Evolutionary conservation across 1,139 yeast genomes (phyloP).

Genomic region (Hyphopichia khmerensis): DNA sequence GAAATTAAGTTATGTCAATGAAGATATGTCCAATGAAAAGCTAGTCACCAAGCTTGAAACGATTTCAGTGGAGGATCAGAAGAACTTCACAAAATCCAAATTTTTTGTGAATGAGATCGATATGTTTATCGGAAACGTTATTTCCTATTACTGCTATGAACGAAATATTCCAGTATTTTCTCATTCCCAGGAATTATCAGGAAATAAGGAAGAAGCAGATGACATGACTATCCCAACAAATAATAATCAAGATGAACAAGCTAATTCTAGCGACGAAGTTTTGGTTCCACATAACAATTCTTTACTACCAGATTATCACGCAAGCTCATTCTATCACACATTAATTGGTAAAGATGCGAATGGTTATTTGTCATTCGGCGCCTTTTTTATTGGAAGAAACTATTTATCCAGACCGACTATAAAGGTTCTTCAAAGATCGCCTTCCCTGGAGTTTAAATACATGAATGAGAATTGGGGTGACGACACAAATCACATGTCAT

Average conservation of each 20-base stretch:
- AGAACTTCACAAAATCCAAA: constrained; percentile 9
- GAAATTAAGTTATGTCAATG: constrained; percentile 8
- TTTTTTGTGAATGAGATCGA: constrained; percentile 29
- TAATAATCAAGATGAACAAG: constrained; percentile 3
- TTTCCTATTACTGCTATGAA: constrained; percentile 22
- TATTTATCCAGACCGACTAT: constrained; percentile 19
- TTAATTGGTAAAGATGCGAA: constrained; percentile 33
- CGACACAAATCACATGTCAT: constrained; percentile 9
- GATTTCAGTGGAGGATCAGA: constrained; percentile 1
- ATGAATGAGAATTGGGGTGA: background rate
- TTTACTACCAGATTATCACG: constrained; percentile 35
- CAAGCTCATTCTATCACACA: constrained; percentile 34
- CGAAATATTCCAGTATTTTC: constrained; percentile 29
- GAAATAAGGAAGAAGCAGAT: constrained; percentile 2
- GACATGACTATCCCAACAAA: constrained; percentile 2
- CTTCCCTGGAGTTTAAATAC: background rate
- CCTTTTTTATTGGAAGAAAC: constrained; percentile 32
- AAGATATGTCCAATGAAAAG: constrained; percentile 6
- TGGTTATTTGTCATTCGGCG: constrained; percentile 37
- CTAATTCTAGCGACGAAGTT: constrained; percentile 14
- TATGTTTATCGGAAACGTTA: constrained; percentile 23
- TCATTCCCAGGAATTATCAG: constrained; percentile 18
- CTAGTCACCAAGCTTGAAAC: constrained; percentile 9
- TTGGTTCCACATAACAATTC: constrained; percentile 37
- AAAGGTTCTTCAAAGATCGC: background rate